Percentiles rank a stretch among this genome's conserved stretches.
Evolutionary conservation across 441 rosid genomes (phyloP).

Genomic region (Aleurites moluccanus): DNA sequence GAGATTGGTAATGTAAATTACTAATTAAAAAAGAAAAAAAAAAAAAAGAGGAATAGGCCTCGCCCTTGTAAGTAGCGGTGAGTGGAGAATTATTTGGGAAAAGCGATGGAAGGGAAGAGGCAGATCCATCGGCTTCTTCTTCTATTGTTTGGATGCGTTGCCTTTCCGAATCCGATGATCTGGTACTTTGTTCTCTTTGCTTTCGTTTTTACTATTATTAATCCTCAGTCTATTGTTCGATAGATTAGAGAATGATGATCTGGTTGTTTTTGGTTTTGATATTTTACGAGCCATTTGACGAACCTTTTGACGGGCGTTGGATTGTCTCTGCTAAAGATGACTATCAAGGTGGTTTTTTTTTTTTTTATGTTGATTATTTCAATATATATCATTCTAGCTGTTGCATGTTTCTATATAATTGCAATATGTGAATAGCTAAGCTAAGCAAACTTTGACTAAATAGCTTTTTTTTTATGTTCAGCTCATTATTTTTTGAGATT

Average conservation of each 20-base stretch:
- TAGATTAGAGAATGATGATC: not conserved
- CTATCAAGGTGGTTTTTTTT: slow-evolving; percentile 52
- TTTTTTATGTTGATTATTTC: too few species aligned
- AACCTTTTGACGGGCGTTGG: slow-evolving; percentile 86
- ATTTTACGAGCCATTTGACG: slow-evolving; percentile 77
- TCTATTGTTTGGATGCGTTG: not conserved
- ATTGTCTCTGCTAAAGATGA: slow-evolving; percentile 68
- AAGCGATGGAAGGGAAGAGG: not conserved
- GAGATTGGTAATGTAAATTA: too few species aligned
- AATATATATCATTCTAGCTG: too few species aligned
- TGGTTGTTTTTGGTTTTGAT: slow-evolving; percentile 39
- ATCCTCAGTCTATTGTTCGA: not conserved
- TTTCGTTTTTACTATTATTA: not conserved
- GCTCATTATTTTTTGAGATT: too few species aligned
- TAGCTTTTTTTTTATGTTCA: too few species aligned
- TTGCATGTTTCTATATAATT: too few species aligned
- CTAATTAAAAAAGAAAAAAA: too few species aligned
- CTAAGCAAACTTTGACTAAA: too few species aligned
- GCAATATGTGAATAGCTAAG: not conserved
- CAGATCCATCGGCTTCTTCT: not conserved
- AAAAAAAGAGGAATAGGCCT: too few species aligned
- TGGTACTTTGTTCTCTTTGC: too few species aligned
- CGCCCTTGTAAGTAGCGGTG: too few species aligned
- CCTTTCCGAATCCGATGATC: not conserved
- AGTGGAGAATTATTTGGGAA: too few species aligned